Evolutionary conservation across 2,329 filamentous ascomycete genomes (phyloP), one percentile per base, ranked within the genome.

Genomic region (Curvularia eragrostidis): DNA sequence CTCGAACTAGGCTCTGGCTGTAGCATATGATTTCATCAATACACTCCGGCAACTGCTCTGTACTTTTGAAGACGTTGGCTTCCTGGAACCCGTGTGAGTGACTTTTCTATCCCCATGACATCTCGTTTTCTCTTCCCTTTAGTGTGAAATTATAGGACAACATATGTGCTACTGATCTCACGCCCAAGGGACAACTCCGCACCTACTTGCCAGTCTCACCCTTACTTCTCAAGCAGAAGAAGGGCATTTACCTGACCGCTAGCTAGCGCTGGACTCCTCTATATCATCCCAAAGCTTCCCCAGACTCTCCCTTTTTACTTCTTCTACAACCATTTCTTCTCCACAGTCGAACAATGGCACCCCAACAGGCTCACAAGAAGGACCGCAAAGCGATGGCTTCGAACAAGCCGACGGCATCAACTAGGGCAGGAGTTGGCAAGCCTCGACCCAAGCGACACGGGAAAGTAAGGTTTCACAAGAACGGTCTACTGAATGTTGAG

Each of bases 401-500:
- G 2, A 53, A 53, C 12, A n/a, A 21, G 6, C 21, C 3, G 9
- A 48, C 48, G 15, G 19, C 23, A 1, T 43, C 36, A 7, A 44
- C 28, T 7, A 30, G 42, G 9, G 34, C 36, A 19, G 18, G 9
- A 21, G 47, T 43, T 13, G 41, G 19, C 13, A 60, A 57, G 23
- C 38, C 34, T 30, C 32, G 15, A 8, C 19, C 49, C 32, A 24
- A 47, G 10, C 32, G 15, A 8, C 19, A 52, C 32, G 21, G 43
- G 10, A 62, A 53, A 24, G 26, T 55, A 21, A 38, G 43, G 1
- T 49, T 50, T 5, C 39, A 42, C n/a, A 48, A 38, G 2, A 41
- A 53, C 26, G 53, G 55, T 7, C 23, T 44, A 1, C 47, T 62
- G n/a, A 42, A 55, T 12, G 52, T 62, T 19, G 52, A 56, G 48